phyloP scores from a whole-genome alignment of 2,329 filamentous ascomycete species.

The Fusarium guadeloupense region DNA sequence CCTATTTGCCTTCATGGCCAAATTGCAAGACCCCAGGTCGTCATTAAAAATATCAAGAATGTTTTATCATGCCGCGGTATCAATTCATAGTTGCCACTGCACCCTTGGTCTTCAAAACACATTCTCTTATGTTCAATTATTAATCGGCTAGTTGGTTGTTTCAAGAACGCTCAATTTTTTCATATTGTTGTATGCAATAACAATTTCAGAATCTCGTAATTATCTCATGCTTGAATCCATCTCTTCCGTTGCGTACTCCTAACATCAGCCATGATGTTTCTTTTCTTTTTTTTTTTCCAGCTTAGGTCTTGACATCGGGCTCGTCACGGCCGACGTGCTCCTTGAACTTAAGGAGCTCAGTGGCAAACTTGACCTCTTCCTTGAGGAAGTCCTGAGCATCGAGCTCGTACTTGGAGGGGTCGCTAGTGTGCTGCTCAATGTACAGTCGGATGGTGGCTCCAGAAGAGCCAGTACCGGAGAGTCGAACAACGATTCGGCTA shows the following conservation, averaged over 20 bases:
- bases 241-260: slow-evolving; percentile 20
- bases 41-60: slow-evolving; percentile 19
- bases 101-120: slow-evolving; percentile 4
- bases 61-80: slow-evolving; percentile 27
- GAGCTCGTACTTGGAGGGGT: slow-evolving; percentile 78
- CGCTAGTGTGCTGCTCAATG: slow-evolving; percentile 92
- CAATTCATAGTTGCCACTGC: slow-evolving; percentile 19
- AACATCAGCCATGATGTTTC: not conserved
- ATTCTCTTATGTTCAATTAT: slow-evolving; percentile 12
- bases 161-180: slow-evolving; percentile 43
- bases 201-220: slow-evolving; percentile 39
- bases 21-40: slow-evolving; percentile 13
- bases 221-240: slow-evolving; percentile 30
- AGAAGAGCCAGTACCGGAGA: slow-evolving; percentile 94
- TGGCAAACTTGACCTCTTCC: slow-evolving; percentile 86
- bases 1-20: slow-evolving; percentile 18
- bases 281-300: slow-evolving; percentile 9
- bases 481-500: slow-evolving; percentile 91
- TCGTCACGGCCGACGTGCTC: slow-evolving; percentile 91
- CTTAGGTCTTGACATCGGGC: slow-evolving; percentile 94
- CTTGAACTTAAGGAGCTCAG: slow-evolving; percentile 88
- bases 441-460: slow-evolving; percentile 97
- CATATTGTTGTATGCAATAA: slow-evolving; percentile 37
- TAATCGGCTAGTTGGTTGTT: slow-evolving; percentile 29
- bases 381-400: slow-evolving; percentile 95